Evolutionary conservation across 768 basidiomycete genomes (phyloP).

Genomic region (Hygrocybe punicea): DNA sequence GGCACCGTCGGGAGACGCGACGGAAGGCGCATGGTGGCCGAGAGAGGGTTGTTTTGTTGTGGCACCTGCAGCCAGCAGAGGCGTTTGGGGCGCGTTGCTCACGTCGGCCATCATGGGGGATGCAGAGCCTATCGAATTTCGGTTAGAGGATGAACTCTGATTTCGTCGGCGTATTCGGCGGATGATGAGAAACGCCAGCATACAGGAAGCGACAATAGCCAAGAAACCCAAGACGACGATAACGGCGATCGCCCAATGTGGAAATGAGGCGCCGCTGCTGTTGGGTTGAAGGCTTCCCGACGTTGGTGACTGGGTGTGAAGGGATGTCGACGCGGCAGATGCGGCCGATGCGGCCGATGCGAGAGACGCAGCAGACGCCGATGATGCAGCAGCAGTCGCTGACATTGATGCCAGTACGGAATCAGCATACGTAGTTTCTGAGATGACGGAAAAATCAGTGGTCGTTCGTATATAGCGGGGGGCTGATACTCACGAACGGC

Average conservation of each 20-base stretch:
- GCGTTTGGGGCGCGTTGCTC: slow-evolving; percentile 45
- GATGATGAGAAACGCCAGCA: slow-evolving; percentile 70
- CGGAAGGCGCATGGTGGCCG: slow-evolving; percentile 36
- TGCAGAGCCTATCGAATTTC: slow-evolving; percentile 73
- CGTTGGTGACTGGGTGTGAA: slow-evolving; percentile 36
- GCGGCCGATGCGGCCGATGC: slow-evolving; percentile 36
- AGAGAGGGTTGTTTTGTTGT: slow-evolving; percentile 9
- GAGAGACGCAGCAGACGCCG: slow-evolving; percentile 30
- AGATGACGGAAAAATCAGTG: slow-evolving; percentile 9
- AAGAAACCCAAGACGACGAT: slow-evolving; percentile 83
- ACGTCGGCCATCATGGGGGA: slow-evolving; percentile 80
- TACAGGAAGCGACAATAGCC: slow-evolving; percentile 66
- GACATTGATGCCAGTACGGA: slow-evolving; percentile 55
- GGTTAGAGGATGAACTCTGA: slow-evolving; percentile 45
- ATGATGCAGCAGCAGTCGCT: slow-evolving; percentile 30
- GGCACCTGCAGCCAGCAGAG: slow-evolving; percentile 39
- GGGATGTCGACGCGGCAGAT: slow-evolving; percentile 47
- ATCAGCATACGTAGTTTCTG: slow-evolving; percentile 76
- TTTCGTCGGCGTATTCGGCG: slow-evolving; percentile 59
- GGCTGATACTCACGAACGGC: slow-evolving; percentile 68
- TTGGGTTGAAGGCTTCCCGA: slow-evolving; percentile 49
- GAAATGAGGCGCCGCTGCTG: slow-evolving; percentile 48
- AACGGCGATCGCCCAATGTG: slow-evolving; percentile 89
- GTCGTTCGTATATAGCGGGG: not conserved
- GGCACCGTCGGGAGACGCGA: slow-evolving; percentile 65